These are phyloP conservation scores for Combretum micranthum DNA, from an alignment of 345 rosid genomes.

Conservation along the genomic window DNA sequence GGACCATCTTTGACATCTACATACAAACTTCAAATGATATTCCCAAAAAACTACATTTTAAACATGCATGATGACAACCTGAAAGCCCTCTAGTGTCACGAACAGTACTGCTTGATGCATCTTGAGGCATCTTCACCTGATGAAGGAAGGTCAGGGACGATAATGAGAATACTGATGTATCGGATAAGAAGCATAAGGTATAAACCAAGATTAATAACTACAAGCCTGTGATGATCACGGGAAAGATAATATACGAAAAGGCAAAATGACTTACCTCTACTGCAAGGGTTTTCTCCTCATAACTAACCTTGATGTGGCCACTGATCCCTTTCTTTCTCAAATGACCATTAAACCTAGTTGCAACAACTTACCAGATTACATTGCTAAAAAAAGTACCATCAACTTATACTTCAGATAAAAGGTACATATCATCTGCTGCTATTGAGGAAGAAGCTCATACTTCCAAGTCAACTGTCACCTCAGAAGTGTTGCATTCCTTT, in stretches of 20 bases:
- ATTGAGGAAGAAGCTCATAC: conserved; percentile 33
- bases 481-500: conserved; percentile 47
- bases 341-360: conserved; percentile 66
- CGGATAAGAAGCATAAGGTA: background rate
- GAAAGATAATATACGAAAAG: background rate
- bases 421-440: background rate
- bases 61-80: conserved; percentile 34
- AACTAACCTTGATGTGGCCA: conserved; percentile 65
- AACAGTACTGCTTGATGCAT: conserved; percentile 63
- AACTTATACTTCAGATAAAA: background rate
- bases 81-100: conserved; percentile 95
- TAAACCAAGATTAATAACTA: too few species aligned
- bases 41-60: too few species aligned
- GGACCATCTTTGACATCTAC: too few species aligned
- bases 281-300: conserved; percentile 63
- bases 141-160: conserved; percentile 1
- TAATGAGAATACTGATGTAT: background rate
- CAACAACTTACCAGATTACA: conserved; percentile 10
- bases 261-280: conserved; percentile 54
- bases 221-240: background rate
- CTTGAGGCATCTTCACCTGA: conserved; percentile 99
- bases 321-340: conserved; percentile 87
- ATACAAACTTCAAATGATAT: too few species aligned
- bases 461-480: conserved; percentile 74
- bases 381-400: background rate